These are phyloP conservation scores for Populus ilicifolia DNA, from an alignment of 345 rosid genomes.

Conservation along the genomic window DNA sequence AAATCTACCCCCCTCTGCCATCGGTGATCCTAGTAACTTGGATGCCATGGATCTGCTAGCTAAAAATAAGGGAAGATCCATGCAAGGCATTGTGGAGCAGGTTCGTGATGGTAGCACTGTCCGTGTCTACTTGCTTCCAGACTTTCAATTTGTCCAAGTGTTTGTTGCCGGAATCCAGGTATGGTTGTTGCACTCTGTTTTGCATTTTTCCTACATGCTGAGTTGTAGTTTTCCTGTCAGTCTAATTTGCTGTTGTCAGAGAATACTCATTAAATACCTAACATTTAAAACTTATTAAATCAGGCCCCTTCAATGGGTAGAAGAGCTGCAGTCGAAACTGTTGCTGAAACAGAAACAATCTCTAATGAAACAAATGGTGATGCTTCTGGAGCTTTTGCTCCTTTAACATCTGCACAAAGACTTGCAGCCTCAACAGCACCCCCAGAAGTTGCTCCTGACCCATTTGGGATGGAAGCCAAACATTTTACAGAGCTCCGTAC, in stretches of 20 bases:
- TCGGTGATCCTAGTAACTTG: slow-evolving; percentile 76
- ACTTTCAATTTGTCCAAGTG: slow-evolving; percentile 91
- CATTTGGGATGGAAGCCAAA: slow-evolving; percentile 86
- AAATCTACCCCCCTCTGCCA: slow-evolving; percentile 85
- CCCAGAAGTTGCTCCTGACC: slow-evolving; percentile 69
- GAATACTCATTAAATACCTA: background rate
- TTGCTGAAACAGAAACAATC: slow-evolving; percentile 38
- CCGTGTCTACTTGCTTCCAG: slow-evolving; percentile 92
- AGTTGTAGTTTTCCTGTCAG: background rate
- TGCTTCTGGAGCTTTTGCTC: slow-evolving; percentile 54
- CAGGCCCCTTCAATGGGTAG: slow-evolving; percentile 91
- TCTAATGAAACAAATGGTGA: slow-evolving; percentile 68
- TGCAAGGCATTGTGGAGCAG: slow-evolving; percentile 93
- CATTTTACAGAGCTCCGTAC: slow-evolving; percentile 83
- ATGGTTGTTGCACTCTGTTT: background rate
- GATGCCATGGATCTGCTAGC: slow-evolving; percentile 80
- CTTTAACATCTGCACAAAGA: slow-evolving; percentile 91
- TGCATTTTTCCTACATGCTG: background rate
- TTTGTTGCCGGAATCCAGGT: slow-evolving; percentile 98
- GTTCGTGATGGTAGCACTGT: slow-evolving; percentile 92
- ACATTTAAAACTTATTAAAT: slow-evolving; percentile 4
- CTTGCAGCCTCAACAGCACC: slow-evolving; percentile 62
- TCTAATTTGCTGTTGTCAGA: background rate
- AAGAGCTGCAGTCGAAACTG: slow-evolving; percentile 51
- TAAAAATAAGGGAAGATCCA: slow-evolving; percentile 76